Evolutionary conservation across 1,139 yeast genomes (phyloP), one percentile per base, ranked within the genome.

Genomic region (Yamadazyma triangularis): DNA sequence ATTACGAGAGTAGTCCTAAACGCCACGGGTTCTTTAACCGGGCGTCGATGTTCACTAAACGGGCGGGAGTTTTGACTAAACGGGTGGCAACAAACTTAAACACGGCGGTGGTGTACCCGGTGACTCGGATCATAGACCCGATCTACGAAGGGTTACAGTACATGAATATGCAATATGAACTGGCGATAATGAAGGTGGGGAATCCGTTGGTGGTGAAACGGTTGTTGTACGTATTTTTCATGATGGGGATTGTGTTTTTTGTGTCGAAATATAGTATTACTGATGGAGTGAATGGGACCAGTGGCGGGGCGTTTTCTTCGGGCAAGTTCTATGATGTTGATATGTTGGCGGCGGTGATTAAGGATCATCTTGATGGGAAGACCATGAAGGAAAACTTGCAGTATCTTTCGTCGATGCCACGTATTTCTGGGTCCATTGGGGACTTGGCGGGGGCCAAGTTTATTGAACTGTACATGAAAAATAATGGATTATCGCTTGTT

Each of bases 161-260:
- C 32, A 38, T 72, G 23, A 60, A 60, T 34, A 46, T 59, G 27
- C 66, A 67, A 27, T 63, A 77, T 34, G 95, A 88, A 44, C 58
- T 60, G 25, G 56, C 68, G 24, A 59, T 89, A 15, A 67, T 79
- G 24, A 73, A 74, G 41, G 45, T 85, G 19, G 96, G 96, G 8
- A 88, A 89, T 51, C 96, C 96, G 1, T 60, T 89, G 34, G 84
- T 91, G 32, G 77, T 88, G 23, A 83, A 83, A 44, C 65, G 97
- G 27, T 64, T 88, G 22, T 53, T 85, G 4, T 87, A 86, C 47
- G 83, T 89, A 13, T 49, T 78, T 3, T 53, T 80, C 31, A 73
- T 87, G 41, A 74, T 87, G 22, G 39, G 64, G 0, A 48, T 82
- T 5, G 62, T 85, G 4, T 79, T 76, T 48, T 51, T 73, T 15